Base-by-base conservation (phyloP, 192 early-diverging fungal genomes). In the Linnemannia schmuckeri region DNA sequence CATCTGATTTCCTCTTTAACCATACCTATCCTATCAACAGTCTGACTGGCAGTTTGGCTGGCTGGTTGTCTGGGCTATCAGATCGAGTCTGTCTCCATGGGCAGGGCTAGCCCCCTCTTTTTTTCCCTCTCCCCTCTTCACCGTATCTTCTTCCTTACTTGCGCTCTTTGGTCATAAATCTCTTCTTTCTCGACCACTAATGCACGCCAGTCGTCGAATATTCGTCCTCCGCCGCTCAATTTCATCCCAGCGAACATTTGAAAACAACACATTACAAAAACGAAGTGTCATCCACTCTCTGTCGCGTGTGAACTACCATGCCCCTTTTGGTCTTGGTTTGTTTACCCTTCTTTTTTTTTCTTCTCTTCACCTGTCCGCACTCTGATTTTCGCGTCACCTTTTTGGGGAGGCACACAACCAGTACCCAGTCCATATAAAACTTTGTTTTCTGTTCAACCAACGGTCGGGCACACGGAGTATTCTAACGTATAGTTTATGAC, bases 191-290 rank as follows among this genome's bases (percentile, higher is more conserved):
- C 30, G 30, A 15, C n/a, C 12, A 13, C 8, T 66, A 66, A 66
- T 66, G 61, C 61, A 66, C 61, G 27, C 30, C 10, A 66, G 61
- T 27, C 61, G 10, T 66, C 61, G 30, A 66, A 66, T 66, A 66
- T 66, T 66, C 61, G 61, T 33, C 61, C 61, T 66, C 61, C 61
- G 61, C 61, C 30, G 61, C 61, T 33, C 61, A 66, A 66, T 66
- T 66, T 30, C 61, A 66, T 66, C 61, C 61, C 61, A 66, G 61
- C 61, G 27, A 66, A 66, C 30, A 66, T 15, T 30, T 33, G 27
- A 33, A 33, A 63, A 63, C n/a, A 57, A n/a, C n/a, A n/a, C n/a
- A n/a, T n/a, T n/a, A 17, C 61, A 30, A 33, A 66, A 66, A 66
- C 61, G 6, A 42, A n/a, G 24, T 41, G 33, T 71, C 20, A 35